These are phyloP conservation scores for Pneumocystis oryctolagi DNA, from an alignment of 1,139 yeast species.

Conservation along the genomic window DNA sequence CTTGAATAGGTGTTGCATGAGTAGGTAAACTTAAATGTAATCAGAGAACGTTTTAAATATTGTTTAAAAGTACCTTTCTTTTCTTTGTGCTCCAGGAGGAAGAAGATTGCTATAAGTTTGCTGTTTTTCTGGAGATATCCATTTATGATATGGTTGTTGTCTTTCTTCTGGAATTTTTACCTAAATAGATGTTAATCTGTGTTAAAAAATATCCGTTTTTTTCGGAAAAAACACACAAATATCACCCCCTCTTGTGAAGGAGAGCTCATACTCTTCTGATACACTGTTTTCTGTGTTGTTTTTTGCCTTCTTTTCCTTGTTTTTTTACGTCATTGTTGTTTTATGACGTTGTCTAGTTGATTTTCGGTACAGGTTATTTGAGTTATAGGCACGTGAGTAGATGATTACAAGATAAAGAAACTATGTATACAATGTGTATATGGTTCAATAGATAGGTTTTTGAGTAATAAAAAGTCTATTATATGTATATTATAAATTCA, in stretches of 20 bases:
- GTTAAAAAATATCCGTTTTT: background rate
- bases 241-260: background rate
- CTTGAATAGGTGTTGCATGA: background rate
- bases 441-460: no score
- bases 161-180: background rate
- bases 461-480: no score
- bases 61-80: background rate
- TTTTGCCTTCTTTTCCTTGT: background rate
- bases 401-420: no score
- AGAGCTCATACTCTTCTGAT: background rate
- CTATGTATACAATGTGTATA: no score
- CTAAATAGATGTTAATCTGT: background rate
- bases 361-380: no score
- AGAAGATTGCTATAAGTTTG: background rate
- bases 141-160: background rate
- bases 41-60: background rate
- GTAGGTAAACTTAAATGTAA: background rate
- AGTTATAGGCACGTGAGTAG: no score
- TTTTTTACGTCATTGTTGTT: background rate
- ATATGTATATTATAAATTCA: no score
- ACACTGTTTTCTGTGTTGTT: background rate
- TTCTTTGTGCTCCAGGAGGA: background rate
- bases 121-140: background rate
- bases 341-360: background rate
- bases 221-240: background rate